Percentiles rank a stretch among this genome's conserved stretches.
phyloP scores from a whole-genome alignment of 306 rosid genomes.

The Acacia acuminata region DNA sequence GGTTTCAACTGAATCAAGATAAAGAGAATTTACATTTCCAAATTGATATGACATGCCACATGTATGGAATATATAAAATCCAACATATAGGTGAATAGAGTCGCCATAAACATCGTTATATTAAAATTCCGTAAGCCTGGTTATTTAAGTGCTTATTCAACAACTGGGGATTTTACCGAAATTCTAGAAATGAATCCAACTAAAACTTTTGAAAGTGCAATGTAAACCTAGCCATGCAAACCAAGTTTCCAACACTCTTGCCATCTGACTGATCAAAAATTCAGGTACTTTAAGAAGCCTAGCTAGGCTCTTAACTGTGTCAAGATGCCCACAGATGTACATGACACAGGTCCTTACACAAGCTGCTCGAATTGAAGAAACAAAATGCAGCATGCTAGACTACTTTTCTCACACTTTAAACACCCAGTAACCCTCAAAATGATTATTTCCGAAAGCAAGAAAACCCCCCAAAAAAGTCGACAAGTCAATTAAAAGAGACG shows the following conservation, averaged over 20 bases:
- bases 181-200: not conserved
- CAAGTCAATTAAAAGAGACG: not conserved
- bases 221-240: not conserved
- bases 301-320: not conserved
- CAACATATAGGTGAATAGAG: not conserved
- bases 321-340: not conserved
- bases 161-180: not conserved
- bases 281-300: not conserved
- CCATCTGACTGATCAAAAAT: not conserved
- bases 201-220: not conserved
- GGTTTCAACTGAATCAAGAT: not conserved
- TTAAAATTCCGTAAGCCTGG: not conserved
- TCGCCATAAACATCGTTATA: not conserved
- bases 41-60: not conserved
- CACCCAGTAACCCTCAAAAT: not conserved
- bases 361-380: not conserved
- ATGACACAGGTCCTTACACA: not conserved
- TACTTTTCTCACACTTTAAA: not conserved
- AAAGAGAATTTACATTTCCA: not conserved
- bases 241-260: not conserved
- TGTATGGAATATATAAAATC: not conserved
- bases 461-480: not conserved
- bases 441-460: not conserved
- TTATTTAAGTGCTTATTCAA: not conserved
- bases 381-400: not conserved